Evolutionary conservation across 306 rosid genomes (phyloP).

Genomic region (Carpinus fangiana): DNA sequence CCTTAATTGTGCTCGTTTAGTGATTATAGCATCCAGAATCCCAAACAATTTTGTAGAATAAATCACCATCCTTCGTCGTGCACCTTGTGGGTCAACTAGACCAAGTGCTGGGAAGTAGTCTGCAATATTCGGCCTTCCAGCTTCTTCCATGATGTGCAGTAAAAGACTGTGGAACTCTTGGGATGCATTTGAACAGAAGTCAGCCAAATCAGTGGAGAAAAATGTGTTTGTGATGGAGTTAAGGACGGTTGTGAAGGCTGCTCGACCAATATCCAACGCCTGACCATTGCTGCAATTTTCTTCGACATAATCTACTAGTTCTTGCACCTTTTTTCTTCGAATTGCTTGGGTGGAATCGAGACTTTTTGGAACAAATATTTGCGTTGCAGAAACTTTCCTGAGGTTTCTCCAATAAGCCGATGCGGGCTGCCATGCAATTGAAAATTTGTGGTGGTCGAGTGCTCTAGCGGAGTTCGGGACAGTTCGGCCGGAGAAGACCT

Average conservation of each 20-base stretch:
- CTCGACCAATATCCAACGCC: constrained; percentile 26
- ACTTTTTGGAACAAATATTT: constrained; percentile 18
- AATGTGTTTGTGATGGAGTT: constrained; percentile 30
- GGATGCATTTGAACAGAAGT: not conserved
- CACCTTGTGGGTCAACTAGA: constrained; percentile 30
- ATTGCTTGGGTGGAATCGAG: constrained; percentile 15
- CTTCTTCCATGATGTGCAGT: not conserved
- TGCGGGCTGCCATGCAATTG: not conserved
- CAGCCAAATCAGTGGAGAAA: constrained; percentile 28
- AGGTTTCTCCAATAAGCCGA: constrained; percentile 22
- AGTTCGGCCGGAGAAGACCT: no score
- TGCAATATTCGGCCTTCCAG: constrained; percentile 21
- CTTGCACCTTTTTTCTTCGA: constrained; percentile 5
- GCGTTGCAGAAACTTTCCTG: constrained; percentile 27
- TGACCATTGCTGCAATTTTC: constrained; percentile 5
- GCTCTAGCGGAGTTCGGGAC: no score
- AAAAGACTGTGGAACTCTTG: constrained; percentile 16
- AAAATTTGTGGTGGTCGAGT: not conserved
- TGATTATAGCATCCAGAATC: constrained; percentile 14
- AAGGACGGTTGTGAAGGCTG: constrained; percentile 23
- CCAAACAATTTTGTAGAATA: not conserved
- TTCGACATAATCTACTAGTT: constrained; percentile 5
- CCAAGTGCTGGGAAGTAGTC: constrained; percentile 27
- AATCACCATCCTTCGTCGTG: constrained; percentile 1
- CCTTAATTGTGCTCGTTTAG: not conserved